These are phyloP conservation scores for Diplodia scrobiculata DNA, from an alignment of 2,329 filamentous ascomycete species.

Conservation along the genomic window DNA sequence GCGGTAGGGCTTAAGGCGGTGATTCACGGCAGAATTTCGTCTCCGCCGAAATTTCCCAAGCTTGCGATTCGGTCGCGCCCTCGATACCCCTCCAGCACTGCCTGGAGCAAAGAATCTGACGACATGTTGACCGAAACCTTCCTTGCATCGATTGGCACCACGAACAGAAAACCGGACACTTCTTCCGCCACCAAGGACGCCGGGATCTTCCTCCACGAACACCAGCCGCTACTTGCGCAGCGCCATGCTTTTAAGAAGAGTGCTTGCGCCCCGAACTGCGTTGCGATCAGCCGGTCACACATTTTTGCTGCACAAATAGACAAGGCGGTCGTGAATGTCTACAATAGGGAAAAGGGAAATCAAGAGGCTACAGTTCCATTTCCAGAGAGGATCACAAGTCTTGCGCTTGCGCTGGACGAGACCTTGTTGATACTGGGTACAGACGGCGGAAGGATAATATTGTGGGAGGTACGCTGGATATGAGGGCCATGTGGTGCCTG, in stretches of 20 bases:
- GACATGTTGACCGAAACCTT: conserved; percentile 56
- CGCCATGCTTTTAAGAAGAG: conserved; percentile 88
- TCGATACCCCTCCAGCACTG: conserved; percentile 19
- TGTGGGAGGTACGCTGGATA: conserved; percentile 77
- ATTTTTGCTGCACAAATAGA: conserved; percentile 89
- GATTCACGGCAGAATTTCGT: conserved; percentile 1
- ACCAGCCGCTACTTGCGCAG: conserved; percentile 75
- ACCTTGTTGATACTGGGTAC: conserved; percentile 77
- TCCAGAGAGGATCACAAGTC: conserved; percentile 78
- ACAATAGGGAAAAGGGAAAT: conserved; percentile 77
- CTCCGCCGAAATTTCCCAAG: conserved; percentile 28
- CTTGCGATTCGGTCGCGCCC: not conserved
- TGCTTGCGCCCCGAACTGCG: conserved; percentile 72
- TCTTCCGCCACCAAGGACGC: conserved; percentile 69
- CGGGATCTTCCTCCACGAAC: conserved; percentile 81
- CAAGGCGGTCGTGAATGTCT: conserved; percentile 91
- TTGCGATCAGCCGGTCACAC: conserved; percentile 79
- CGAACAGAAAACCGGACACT: conserved; percentile 48
- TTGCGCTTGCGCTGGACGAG: conserved; percentile 69
- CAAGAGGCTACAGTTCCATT: conserved; percentile 90
- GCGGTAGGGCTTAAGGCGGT: conserved; percentile 24
- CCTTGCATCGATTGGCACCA: conserved; percentile 51
- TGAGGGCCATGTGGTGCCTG: conserved; percentile 40
- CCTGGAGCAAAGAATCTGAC: not conserved
- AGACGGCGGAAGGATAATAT: conserved; percentile 77